Percentiles rank a stretch among this genome's conserved stretches.
These are phyloP conservation scores for Penicillium sclerotigenum DNA, from an alignment of 2,329 filamentous ascomycete species.

Conservation along the genomic window DNA sequence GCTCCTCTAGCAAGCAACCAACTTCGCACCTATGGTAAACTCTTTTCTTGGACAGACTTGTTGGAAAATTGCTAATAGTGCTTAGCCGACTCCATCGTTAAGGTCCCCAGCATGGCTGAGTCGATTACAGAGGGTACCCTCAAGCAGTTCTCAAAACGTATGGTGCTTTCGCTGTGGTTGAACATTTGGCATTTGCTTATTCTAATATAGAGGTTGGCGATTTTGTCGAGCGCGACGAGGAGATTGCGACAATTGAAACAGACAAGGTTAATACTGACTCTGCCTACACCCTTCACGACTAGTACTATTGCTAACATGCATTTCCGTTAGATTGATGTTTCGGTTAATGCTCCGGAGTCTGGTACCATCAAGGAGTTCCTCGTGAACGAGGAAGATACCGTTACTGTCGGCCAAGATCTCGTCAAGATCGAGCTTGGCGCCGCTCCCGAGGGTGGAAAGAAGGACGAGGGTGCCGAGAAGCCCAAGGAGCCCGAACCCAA, in stretches of 20 bases:
- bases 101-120: constrained; percentile 97
- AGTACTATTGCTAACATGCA: constrained; percentile 6
- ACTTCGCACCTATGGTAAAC: constrained; percentile 38
- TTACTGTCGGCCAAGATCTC: constrained; percentile 88
- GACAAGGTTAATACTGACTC: constrained; percentile 70
- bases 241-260: constrained; percentile 97
- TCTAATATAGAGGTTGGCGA: constrained; percentile 70
- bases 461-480: constrained; percentile 56
- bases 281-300: not conserved
- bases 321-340: constrained; percentile 77
- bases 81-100: constrained; percentile 74
- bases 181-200: constrained; percentile 17
- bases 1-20: constrained; percentile 31
- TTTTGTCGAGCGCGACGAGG: constrained; percentile 90
- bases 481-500: constrained; percentile 57
- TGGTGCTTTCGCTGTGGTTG: constrained; percentile 19
- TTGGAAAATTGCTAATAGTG: not conserved
- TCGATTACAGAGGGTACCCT: constrained; percentile 96
- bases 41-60: not conserved
- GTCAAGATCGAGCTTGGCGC: constrained; percentile 80
- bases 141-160: constrained; percentile 87
- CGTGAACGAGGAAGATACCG: constrained; percentile 90
- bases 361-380: constrained; percentile 90
- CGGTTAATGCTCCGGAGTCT: constrained; percentile 88
- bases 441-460: constrained; percentile 52